Evolutionary conservation across 345 rosid species (phyloP).

Genomic region (Mallotus nudiflorus): DNA sequence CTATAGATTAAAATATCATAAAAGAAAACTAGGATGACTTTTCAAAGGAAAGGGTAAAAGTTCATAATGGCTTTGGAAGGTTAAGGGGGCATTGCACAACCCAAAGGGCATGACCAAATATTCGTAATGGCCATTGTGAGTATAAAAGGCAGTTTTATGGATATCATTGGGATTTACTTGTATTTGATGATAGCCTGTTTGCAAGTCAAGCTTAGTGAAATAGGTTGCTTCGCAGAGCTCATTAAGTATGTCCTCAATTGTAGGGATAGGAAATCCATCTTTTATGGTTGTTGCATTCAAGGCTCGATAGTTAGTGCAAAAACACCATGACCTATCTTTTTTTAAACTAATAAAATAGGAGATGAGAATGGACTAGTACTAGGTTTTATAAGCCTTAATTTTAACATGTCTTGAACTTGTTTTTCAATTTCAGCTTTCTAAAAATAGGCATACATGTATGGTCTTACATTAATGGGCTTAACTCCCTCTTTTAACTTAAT

Average conservation of each 20-base stretch:
- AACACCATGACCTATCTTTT: too few relatives aligned
- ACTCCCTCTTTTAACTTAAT: too few relatives aligned
- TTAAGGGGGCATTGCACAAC: too few relatives aligned
- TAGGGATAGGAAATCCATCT: not conserved
- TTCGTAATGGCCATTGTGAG: too few relatives aligned
- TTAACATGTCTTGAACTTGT: not conserved
- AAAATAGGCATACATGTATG: not conserved
- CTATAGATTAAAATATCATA: not conserved
- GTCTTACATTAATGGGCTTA: not conserved
- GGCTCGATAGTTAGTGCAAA: too few relatives aligned
- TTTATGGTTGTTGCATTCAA: too few relatives aligned
- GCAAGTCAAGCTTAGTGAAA: not conserved
- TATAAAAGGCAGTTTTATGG: too few relatives aligned
- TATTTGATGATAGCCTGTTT: not conserved
- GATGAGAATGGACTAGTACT: too few relatives aligned
- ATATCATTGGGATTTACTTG: not conserved
- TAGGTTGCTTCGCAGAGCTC: not conserved
- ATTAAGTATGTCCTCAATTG: too few relatives aligned
- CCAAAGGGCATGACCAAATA: too few relatives aligned
- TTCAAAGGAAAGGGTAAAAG: not conserved
- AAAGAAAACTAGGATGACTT: not conserved
- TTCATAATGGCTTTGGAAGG: too few relatives aligned
- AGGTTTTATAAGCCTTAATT: not conserved
- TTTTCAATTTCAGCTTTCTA: not conserved
- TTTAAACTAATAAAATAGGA: too few relatives aligned